Base-by-base conservation (phyloP, 768 basidiomycete genomes). In the Boletellus sp. region DNA sequence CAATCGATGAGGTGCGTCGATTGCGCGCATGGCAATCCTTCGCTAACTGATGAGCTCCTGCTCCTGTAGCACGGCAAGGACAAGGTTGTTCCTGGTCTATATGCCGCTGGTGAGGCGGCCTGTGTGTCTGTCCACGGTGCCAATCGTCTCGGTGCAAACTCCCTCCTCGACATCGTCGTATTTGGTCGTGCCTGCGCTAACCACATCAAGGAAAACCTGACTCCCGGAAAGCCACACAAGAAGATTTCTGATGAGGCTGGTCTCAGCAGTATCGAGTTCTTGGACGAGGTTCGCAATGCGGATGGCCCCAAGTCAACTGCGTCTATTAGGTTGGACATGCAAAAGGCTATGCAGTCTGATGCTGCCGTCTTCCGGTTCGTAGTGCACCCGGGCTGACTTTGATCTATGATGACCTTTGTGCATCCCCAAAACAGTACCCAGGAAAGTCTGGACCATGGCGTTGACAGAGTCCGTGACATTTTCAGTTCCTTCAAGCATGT, bases 141-240 rank as follows among this genome's bases (percentile, higher is more conserved):
- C 56, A 99, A 99, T 77, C 94, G 96, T 71, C 87, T 99, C 47
- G 96, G 96, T 61, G 96, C 96, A 66, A 99, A 99, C 79, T 99
- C 96, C 19, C 84, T 99, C 23, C 77, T 99, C 58, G 96, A 98
- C 69, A 96, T 98, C 59, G 96, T 98, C 69, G 96, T 98, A 58
- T 99, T 98, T 62, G 96, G 96, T 60, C 94, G 96, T 70, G 95
- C 96, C n/a, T 94, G 90, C 61, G 95, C 96, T 23, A 90, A 96
- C 71, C 96, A 98, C 73, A 98, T 98, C 68, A 85, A 83, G 58
- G 92, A 95, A 48, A 98, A 79, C 36, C 78, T 91, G 51, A 84
- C 85, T 16, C 92, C 94, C 36, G 92, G 93, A 50, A 90, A 86
- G 65, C 83, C 93, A 10, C 96, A 98, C 75, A 92, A 91, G 72